phyloP scores from a whole-genome alignment of 345 rosid species.

The Eucalyptus tenuipes region DNA sequence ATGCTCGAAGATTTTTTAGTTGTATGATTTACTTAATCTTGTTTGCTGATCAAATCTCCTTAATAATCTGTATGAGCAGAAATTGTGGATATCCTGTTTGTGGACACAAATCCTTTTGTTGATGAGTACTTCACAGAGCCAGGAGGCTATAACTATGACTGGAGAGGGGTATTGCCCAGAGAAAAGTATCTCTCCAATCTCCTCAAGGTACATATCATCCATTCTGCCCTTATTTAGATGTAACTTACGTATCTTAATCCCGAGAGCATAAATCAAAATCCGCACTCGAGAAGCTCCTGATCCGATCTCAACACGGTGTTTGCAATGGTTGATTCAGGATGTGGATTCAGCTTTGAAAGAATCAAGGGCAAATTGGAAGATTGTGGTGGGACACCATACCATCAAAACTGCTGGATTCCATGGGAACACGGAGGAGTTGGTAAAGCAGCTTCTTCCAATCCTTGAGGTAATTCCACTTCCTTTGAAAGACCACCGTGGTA shows the following conservation, averaged over 20 bases:
- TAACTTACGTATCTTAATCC: neutral
- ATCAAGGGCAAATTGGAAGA: constrained; percentile 16
- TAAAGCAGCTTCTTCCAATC: constrained; percentile 7
- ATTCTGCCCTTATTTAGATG: neutral
- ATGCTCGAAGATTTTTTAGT: neutral
- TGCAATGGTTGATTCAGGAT: neutral
- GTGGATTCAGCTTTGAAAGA: neutral
- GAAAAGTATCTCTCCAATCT: constrained; percentile 6
- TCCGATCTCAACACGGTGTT: neutral
- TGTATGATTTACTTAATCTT: neutral
- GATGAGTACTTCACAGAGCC: constrained; percentile 21
- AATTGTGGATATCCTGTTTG: constrained; percentile 21
- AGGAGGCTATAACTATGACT: constrained; percentile 13
- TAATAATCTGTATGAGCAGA: neutral
- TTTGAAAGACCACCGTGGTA: neutral
- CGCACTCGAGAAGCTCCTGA: neutral
- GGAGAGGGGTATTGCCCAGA: constrained; percentile 19
- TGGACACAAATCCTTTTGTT: constrained; percentile 36
- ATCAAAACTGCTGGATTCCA: constrained; percentile 10
- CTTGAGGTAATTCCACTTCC: constrained; percentile 1
- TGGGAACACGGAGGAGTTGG: constrained; percentile 6
- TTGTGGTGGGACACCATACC: constrained; percentile 16
- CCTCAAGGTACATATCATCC: constrained; percentile 1
- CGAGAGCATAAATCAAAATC: neutral
- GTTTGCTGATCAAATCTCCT: neutral